Percentiles rank a stretch among this genome's conserved stretches.
These are phyloP conservation scores for Xylaria sp. DNA, from an alignment of 2,329 filamentous ascomycete genomes.

Conservation along the genomic window DNA sequence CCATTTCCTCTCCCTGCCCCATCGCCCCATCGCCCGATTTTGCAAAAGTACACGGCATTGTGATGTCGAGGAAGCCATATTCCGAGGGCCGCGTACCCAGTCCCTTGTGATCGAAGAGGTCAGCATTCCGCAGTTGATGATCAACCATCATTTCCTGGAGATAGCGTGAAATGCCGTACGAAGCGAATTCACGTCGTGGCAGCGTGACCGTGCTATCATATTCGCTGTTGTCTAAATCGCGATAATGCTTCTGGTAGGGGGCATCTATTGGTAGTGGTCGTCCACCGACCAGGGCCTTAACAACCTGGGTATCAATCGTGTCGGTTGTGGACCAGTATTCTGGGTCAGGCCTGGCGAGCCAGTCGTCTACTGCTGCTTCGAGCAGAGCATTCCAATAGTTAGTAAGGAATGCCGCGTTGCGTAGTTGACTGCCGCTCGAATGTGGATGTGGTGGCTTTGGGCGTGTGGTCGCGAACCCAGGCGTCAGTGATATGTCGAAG, in stretches of 20 bases:
- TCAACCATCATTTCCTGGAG: constrained; percentile 59
- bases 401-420: constrained; percentile 63
- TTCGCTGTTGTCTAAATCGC: neutral
- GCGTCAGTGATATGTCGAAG: constrained; percentile 64
- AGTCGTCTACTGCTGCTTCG: constrained; percentile 53
- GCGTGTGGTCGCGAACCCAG: constrained; percentile 61
- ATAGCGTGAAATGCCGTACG: constrained; percentile 53
- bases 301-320: constrained; percentile 36
- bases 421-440: constrained; percentile 61
- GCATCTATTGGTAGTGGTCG: constrained; percentile 10
- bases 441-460: constrained; percentile 57
- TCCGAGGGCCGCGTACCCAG: constrained; percentile 51
- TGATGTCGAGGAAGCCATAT: constrained; percentile 55
- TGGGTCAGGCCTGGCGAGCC: constrained; percentile 52
- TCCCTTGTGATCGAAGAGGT: constrained; percentile 56
- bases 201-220: constrained; percentile 33
- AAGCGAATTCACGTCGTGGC: constrained; percentile 54
- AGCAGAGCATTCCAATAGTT: constrained; percentile 60
- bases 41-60: constrained; percentile 54
- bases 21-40: constrained; percentile 27
- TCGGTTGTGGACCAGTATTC: constrained; percentile 33
- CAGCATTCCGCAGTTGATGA: constrained; percentile 56
- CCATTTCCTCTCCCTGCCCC: constrained; percentile 38
- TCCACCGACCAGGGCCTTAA: constrained; percentile 36
- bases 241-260: constrained; percentile 13